Evolutionary conservation across 306 rosid species (phyloP).

Genomic region (Prunus kanzakura): DNA sequence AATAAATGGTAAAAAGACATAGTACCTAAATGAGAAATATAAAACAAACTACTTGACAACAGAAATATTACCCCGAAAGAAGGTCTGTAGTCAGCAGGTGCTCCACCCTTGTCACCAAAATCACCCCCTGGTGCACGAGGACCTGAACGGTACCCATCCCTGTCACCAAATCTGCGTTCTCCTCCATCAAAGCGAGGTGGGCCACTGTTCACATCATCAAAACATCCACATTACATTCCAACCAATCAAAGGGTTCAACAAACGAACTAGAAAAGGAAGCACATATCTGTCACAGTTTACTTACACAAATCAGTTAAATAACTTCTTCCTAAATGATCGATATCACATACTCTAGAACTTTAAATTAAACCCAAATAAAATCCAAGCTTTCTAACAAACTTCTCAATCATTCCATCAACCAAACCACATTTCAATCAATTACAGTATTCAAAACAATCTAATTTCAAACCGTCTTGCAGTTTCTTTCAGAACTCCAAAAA

Average conservation of each 20-base stretch:
- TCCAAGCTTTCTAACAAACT: not conserved
- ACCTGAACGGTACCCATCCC: conserved; percentile 57
- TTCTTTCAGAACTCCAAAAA: not conserved
- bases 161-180: conserved; percentile 51
- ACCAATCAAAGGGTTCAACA: not conserved
- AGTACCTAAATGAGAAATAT: not conserved
- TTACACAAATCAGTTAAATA: not conserved
- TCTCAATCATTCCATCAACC: not conserved
- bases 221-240: not conserved
- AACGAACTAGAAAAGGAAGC: not conserved
- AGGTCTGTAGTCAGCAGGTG: conserved; percentile 62
- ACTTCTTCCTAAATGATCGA: not conserved
- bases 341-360: not conserved
- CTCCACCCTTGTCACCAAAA: conserved; percentile 50
- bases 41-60: not conserved
- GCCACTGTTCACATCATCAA: conserved; percentile 23
- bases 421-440: not conserved
- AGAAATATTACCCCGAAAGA: conserved; percentile 39
- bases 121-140: conserved; percentile 56
- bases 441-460: not conserved
- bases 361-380: not conserved
- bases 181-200: conserved; percentile 56
- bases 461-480: not conserved
- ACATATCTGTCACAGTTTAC: not conserved
- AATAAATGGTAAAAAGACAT: not conserved